Conservation (phyloP, 1,139 yeast genomes). For the Geotrichum phurueaensis region DNA sequence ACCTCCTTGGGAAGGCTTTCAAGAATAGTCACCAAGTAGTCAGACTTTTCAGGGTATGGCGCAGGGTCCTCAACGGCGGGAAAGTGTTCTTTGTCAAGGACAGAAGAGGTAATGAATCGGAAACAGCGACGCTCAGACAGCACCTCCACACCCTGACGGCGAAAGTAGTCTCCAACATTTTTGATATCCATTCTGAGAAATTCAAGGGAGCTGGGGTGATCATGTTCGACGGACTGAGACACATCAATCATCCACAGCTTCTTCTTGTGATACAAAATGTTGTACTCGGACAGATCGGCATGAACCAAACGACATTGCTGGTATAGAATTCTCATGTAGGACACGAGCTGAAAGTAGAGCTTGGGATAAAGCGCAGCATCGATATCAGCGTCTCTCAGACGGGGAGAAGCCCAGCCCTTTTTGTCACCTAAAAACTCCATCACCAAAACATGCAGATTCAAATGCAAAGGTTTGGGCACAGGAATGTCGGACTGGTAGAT, state of each 20-base stretch:
- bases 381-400: conserved; percentile 61
- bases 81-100: conserved; percentile 13
- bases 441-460: conserved; percentile 83
- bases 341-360: conserved; percentile 71
- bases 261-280: conserved; percentile 73
- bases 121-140: conserved; percentile 79
- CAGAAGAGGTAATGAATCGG: conserved; percentile 51
- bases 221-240: conserved; percentile 96
- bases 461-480: conserved; percentile 84
- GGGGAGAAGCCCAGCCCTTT: conserved; percentile 77
- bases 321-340: conserved; percentile 80
- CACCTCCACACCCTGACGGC: conserved; percentile 63
- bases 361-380: conserved; percentile 50
- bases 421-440: conserved; percentile 84
- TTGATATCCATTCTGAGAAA: conserved; percentile 96
- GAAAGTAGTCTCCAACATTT: conserved; percentile 85
- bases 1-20: conserved; percentile 35
- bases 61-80: conserved; percentile 33
- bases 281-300: conserved; percentile 95
- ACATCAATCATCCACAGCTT: conserved; percentile 88
- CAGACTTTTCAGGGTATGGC: conserved; percentile 21
- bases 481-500: conserved; percentile 74
- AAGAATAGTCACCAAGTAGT: conserved; percentile 28
- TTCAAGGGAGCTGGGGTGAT: conserved; percentile 94
- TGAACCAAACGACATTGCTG: conserved; percentile 87